phyloP scores from a whole-genome alignment of 148 eudicot species.

The Rhododendron mucronatum region DNA sequence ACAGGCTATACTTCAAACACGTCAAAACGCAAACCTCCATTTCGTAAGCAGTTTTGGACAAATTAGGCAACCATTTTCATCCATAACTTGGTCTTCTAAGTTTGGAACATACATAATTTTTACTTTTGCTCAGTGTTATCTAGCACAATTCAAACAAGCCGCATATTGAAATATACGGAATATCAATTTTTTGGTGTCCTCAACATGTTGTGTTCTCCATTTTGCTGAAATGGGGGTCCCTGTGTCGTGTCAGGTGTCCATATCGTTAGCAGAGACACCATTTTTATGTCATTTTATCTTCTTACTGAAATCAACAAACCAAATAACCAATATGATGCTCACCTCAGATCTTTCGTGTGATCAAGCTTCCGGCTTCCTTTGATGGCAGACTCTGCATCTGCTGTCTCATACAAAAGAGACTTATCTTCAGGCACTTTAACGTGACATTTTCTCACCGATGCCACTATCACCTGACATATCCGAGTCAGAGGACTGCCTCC shows the following conservation, averaged over 20 bases:
- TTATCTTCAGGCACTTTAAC: conserved; percentile 22
- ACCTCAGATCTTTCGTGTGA: conserved; percentile 27
- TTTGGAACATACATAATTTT: too few species aligned
- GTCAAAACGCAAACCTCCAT: too few species aligned
- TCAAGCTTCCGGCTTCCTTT: conserved; percentile 38
- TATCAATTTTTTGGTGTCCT: background rate
- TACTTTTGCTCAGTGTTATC: too few species aligned
- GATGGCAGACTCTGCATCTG: conserved; percentile 21
- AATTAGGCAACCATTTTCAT: too few species aligned
- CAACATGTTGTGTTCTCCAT: background rate
- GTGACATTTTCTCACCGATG: conserved; percentile 23
- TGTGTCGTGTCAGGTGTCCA: background rate
- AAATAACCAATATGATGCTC: background rate
- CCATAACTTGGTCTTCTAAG: too few species aligned
- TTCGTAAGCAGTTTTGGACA: too few species aligned
- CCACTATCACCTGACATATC: conserved; percentile 38
- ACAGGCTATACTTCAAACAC: too few species aligned
- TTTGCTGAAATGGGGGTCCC: background rate
- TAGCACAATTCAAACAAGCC: background rate
- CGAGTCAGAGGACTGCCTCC: conserved; percentile 45
- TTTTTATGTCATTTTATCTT: background rate
- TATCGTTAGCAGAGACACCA: background rate
- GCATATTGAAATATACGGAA: background rate
- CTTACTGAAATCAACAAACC: background rate
- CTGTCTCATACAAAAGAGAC: conserved; percentile 26